Evolutionary conservation across 1,139 yeast genomes (phyloP), one percentile per base, ranked within the genome.

Genomic region (Nakaseomyces nivariensis): DNA sequence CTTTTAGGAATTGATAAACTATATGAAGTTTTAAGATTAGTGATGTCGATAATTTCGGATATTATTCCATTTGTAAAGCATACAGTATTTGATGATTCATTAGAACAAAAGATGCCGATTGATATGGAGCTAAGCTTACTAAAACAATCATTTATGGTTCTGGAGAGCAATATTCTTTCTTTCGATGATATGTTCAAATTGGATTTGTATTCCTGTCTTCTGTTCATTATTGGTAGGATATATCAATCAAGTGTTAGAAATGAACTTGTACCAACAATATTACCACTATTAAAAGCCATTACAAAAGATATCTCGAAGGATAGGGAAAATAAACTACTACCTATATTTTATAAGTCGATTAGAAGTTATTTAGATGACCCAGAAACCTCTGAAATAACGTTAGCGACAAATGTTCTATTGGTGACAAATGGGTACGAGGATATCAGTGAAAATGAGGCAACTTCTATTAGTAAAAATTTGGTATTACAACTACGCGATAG

Each of bases 11-110:
- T 85, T 51, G 95, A 86, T 58, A 88, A 86, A 59, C 69, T 87
- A 47, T 87, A 89, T 63, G 97, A 90, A 61, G 72, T 90, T 37
- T 70, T 88, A 44, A 74, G 96, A 56, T 75, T 89, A n/a, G 78
- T 78, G 22, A 74, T 85, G 73, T 72, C 83, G 31, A 83, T 88
- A 0, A 69, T 87, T 13, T 76, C 81, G 42, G 73, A 73, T 38
- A 68, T 75, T 7, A 68, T 85, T 37, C 90, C 94, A 9, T 79
- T 81, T 51, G 69, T 84, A 51, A 73, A 77, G 51, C 75, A 72
- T 29, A 61, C 60, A 24, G 72, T 67, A 47, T 48, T 49, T 25
- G 34, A 24, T 26, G 57, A 69, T 33, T 57, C 58, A 0, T 50
- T 56, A 1, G 48, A 56, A 2, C 47, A 48, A 4, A 38, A 46